These are phyloP conservation scores for Cladosporium sp. DNA, from an alignment of 2,329 filamentous ascomycete genomes.

Conservation along the genomic window DNA sequence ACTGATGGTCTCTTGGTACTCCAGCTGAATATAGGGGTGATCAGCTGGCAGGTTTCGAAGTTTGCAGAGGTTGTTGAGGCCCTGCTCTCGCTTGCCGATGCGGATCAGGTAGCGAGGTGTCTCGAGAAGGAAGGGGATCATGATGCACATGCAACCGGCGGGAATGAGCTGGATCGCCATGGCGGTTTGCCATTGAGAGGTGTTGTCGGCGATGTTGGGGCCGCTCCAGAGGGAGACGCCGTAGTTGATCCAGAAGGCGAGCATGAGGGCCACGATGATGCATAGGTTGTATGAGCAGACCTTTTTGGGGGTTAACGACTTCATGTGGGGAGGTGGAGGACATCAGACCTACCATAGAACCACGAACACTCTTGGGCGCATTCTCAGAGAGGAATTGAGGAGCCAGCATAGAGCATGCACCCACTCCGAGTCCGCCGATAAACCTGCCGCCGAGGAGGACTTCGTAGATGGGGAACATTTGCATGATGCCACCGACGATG, in stretches of 20 bases:
- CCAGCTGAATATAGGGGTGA: constrained; percentile 43
- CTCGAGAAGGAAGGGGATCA: constrained; percentile 35
- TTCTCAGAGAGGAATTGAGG: constrained; percentile 38
- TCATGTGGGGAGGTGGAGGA: constrained; percentile 35
- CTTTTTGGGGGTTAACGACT: constrained; percentile 62
- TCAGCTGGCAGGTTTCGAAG: constrained; percentile 42
- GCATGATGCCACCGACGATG: constrained; percentile 35
- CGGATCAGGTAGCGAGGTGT: constrained; percentile 34
- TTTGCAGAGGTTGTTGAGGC: constrained; percentile 36
- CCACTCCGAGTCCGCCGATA: constrained; percentile 35
- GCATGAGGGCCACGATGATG: constrained; percentile 42
- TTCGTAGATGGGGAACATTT: constrained; percentile 30
- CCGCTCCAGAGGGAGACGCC: constrained; percentile 35
- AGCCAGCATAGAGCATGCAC: constrained; percentile 33
- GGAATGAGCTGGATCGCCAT: constrained; percentile 45
- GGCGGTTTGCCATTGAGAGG: constrained; percentile 59
- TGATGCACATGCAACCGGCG: constrained; percentile 31
- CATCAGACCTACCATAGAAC: constrained; percentile 52
- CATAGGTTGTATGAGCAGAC: constrained; percentile 35
- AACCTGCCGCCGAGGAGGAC: constrained; percentile 34
- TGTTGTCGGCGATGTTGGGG: constrained; percentile 34
- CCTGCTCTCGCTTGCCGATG: constrained; percentile 36
- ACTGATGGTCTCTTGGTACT: constrained; percentile 44
- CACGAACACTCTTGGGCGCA: constrained; percentile 58
- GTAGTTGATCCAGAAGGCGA: constrained; percentile 42